These are phyloP conservation scores for Stagonosporopsis cucurbitacearum DNA, from an alignment of 2,329 filamentous ascomycete genomes.

Conservation along the genomic window DNA sequence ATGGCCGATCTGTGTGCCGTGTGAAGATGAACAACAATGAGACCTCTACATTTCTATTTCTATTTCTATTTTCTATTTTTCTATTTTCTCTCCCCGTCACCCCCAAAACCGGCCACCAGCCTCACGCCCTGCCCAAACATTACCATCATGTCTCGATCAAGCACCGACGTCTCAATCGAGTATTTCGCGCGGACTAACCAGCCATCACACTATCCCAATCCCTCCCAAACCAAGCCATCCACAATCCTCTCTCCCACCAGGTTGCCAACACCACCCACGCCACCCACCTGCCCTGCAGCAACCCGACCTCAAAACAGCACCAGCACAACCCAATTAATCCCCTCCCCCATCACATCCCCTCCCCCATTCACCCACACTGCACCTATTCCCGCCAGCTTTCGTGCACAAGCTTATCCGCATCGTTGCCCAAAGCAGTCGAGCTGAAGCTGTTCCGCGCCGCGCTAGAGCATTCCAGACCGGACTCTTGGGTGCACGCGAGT, in stretches of 20 bases:
- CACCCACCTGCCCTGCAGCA: neutral
- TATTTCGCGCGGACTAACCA: conserved; percentile 1
- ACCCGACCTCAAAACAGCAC: neutral
- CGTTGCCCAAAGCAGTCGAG: conserved; percentile 1
- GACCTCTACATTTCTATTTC: neutral
- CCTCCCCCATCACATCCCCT: neutral
- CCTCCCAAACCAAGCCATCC: no score
- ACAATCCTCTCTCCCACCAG: no score
- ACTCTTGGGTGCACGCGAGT: conserved; percentile 9
- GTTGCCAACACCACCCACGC: neutral
- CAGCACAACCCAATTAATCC: conserved; percentile 3
- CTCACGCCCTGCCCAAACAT: neutral
- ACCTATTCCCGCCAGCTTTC: neutral
- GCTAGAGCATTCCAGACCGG: conserved; percentile 16
- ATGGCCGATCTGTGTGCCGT: neutral
- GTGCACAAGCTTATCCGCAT: neutral
- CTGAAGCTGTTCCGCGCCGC: neutral
- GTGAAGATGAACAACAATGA: neutral
- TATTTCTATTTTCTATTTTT: neutral
- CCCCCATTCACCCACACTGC: conserved; percentile 9
- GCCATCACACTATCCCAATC: neutral
- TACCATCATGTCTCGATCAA: neutral
- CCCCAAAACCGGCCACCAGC: neutral
- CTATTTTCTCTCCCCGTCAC: neutral
- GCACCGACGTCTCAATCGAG: conserved; percentile 1